These are phyloP conservation scores for Paulownia fortunei DNA, from an alignment of 257 asterid genomes.

Conservation along the genomic window DNA sequence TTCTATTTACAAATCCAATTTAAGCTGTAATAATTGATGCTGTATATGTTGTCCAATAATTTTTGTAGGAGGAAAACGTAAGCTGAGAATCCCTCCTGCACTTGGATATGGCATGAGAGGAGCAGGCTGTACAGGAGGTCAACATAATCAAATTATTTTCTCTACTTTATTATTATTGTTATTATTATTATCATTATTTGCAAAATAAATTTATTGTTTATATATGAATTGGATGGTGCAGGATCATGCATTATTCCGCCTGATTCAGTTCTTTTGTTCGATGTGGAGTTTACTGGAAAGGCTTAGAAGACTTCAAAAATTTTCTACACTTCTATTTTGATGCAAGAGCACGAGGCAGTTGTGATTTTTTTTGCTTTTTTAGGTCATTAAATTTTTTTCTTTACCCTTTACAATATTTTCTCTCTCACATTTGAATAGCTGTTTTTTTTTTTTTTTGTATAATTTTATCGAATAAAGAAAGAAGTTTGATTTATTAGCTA, in stretches of 20 bases:
- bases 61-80: slow-evolving; percentile 81
- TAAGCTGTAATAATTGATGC: neutral
- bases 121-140: slow-evolving; percentile 94
- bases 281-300: slow-evolving; percentile 87
- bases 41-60: neutral
- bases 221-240: slow-evolving; percentile 29
- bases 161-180: neutral
- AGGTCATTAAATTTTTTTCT: neutral
- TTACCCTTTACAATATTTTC: neutral
- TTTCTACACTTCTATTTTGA: neutral
- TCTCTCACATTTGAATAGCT: too few species aligned
- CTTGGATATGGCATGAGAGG: slow-evolving; percentile 88
- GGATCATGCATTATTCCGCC: slow-evolving; percentile 94
- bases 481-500: too few species aligned
- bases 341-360: too few species aligned
- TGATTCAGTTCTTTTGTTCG: slow-evolving; percentile 79
- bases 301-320: slow-evolving; percentile 37
- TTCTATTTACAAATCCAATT: neutral
- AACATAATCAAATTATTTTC: neutral
- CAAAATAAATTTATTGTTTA: neutral
- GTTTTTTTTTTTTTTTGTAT: too few species aligned
- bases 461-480: too few species aligned
- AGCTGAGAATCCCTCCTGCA: slow-evolving; percentile 80
- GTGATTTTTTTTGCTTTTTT: neutral
- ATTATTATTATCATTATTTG: neutral